Base-by-base conservation (phyloP, 495 filamentous ascomycete genomes). In the Annulohypoxylon nitens region DNA sequence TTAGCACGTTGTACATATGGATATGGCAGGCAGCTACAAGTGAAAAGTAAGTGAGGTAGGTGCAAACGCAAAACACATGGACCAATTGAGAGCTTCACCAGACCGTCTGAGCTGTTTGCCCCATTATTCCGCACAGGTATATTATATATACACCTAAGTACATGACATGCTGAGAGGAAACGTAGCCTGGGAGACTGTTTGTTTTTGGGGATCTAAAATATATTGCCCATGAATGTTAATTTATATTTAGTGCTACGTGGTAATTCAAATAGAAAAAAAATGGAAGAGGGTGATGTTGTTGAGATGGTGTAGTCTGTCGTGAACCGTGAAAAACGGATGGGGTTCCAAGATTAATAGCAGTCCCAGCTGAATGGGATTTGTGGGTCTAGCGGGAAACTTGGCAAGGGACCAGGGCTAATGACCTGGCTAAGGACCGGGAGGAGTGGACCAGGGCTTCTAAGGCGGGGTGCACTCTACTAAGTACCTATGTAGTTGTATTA, bases 341-440 rank as follows among this genome's bases (percentile, higher is more conserved):
- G 25, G 3, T 33, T 33, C 20, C 20, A 23, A 23, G 20, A 23
- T 23, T 23, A 23, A 23, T 23, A 55, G 26, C 25, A 18, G 34
- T n/a, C n/a, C 51, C 25, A 36, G 51, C 12, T 16, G 51, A 25
- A 14, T 23, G 51, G 51, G 26, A 55, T 55, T 16, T 58, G 54
- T 58, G 16, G 54, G 16, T 34, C 25, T 33, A 20, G 54, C n/a
- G 4, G 26, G 14, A 18, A 34, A 18, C 4, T 8, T 18, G 8
- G 36, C 36, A 12, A 39, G 36, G 36, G 30, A 30, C 30, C 30
- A 30, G 30, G 30, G 30, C 5, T 30, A 10, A 36, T 6, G 20
- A 23, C 20, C 20, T 23, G 20, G 20, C 20, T 23, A 23, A 23
- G 20, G 20, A 23, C 20, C 20, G 20, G 20, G 30, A 6, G 30